These are phyloP conservation scores for Thermothielavioides terrestris DNA, from an alignment of 495 filamentous ascomycete species.

Conservation along the genomic window DNA sequence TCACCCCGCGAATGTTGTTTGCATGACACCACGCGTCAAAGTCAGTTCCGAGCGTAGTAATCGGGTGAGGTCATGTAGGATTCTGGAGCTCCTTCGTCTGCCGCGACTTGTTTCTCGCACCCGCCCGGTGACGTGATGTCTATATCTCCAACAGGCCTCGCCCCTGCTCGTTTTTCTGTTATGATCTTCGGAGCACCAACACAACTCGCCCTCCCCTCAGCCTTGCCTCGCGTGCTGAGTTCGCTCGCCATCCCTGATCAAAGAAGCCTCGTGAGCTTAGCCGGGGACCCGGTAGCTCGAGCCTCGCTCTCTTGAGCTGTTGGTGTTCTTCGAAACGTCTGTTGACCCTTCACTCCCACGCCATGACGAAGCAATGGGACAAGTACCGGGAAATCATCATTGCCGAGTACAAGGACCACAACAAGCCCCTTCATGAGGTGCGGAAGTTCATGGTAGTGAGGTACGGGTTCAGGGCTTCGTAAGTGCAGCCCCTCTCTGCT, in stretches of 20 bases:
- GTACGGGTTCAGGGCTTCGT: constrained; percentile 41
- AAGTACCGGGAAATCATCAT: constrained; percentile 30
- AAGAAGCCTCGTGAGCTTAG: background rate
- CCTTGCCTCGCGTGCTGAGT: background rate
- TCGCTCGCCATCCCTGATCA: background rate
- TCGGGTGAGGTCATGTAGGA: no score
- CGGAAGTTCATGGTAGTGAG: constrained; percentile 33
- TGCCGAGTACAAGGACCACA: constrained; percentile 32
- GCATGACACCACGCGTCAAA: background rate
- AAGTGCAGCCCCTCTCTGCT: constrained; percentile 14
- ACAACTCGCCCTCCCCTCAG: background rate
- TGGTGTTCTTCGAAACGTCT: background rate
- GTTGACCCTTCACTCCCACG: background rate
- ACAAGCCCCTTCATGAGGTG: constrained; percentile 34
- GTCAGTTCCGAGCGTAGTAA: no score
- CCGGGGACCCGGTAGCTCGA: background rate
- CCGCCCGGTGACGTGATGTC: constrained; percentile 2
- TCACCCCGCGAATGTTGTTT: background rate
- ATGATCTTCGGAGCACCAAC: background rate
- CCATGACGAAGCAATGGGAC: constrained; percentile 41
- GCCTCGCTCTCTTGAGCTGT: background rate
- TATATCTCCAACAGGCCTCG: constrained; percentile 1
- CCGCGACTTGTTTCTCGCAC: background rate
- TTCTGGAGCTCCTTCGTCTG: background rate
- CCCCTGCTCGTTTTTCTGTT: background rate